These are phyloP conservation scores for Heterobasidion irregulare DNA, from an alignment of 1,284 basidiomycete genomes.

Conservation along the genomic window DNA sequence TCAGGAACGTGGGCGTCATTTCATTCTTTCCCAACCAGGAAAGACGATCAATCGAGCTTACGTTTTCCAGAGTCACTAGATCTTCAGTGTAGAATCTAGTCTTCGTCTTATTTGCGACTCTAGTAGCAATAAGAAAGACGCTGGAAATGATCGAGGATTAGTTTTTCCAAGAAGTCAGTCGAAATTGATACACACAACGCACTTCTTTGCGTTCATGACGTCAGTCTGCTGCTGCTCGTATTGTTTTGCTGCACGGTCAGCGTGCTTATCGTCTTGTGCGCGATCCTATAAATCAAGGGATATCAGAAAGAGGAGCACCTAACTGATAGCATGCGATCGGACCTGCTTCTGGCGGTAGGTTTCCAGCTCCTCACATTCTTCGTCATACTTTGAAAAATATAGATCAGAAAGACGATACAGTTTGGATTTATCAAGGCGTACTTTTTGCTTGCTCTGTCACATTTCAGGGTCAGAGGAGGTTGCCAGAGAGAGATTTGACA, in stretches of 20 bases:
- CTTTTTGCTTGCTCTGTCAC: slow-evolving; percentile 67
- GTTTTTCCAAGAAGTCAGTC: no score
- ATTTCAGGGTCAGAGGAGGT: slow-evolving; percentile 1
- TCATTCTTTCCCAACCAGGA: neutral
- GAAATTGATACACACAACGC: slow-evolving; percentile 8
- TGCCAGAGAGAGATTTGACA: slow-evolving; percentile 6
- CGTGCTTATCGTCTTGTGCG: slow-evolving; percentile 65
- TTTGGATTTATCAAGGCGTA: slow-evolving; percentile 12
- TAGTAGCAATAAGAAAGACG: slow-evolving; percentile 62
- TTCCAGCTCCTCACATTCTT: slow-evolving; percentile 66
- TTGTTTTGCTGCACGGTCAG: slow-evolving; percentile 63
- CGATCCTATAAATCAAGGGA: slow-evolving; percentile 37
- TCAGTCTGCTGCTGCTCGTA: slow-evolving; percentile 66
- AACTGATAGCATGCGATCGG: neutral
- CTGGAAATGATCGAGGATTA: slow-evolving; percentile 24
- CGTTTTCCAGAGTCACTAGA: slow-evolving; percentile 63
- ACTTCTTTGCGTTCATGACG: slow-evolving; percentile 81
- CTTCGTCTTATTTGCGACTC: slow-evolving; percentile 61
- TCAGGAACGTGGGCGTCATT: neutral
- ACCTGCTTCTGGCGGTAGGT: slow-evolving; percentile 69
- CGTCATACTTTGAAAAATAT: slow-evolving; percentile 51
- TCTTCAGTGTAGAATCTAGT: slow-evolving; percentile 61
- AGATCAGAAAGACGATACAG: slow-evolving; percentile 6
- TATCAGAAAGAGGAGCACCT: neutral
- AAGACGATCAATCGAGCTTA: slow-evolving; percentile 27